Percentiles rank a stretch among this genome's conserved stretches.
These are phyloP conservation scores for Areca catechu DNA, from an alignment of 176 grass and related monocot species.

Conservation along the genomic window DNA sequence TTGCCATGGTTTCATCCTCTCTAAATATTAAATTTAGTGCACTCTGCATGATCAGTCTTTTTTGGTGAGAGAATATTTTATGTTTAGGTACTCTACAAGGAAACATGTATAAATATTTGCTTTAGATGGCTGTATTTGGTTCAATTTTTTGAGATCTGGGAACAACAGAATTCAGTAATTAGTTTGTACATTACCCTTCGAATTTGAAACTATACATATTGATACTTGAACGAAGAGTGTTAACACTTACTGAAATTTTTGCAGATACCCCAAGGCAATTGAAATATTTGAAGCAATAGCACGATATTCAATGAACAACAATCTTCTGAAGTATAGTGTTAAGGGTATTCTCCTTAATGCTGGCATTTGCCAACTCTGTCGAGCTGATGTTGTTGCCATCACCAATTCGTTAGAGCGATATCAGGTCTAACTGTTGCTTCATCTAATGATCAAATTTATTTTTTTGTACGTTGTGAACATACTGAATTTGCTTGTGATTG, in stretches of 20 bases:
- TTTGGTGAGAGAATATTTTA: no score
- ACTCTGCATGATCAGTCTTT: no score
- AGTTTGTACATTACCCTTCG: no score
- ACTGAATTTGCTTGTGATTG: not conserved
- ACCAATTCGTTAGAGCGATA: slow-evolving; percentile 85
- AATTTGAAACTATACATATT: no score
- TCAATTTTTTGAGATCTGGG: no score
- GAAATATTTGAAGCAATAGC: slow-evolving; percentile 91
- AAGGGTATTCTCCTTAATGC: slow-evolving; percentile 96
- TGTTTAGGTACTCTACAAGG: no score
- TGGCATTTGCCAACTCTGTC: slow-evolving; percentile 91
- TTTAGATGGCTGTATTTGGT: no score
- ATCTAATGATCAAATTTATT: slow-evolving; percentile 6
- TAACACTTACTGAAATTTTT: slow-evolving; percentile 20
- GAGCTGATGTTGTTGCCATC: slow-evolving; percentile 82
- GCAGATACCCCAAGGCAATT: slow-evolving; percentile 80
- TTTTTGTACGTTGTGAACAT: not conserved
- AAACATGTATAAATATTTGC: no score
- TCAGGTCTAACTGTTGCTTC: slow-evolving; percentile 48
- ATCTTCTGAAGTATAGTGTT: slow-evolving; percentile 92
- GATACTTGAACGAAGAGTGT: slow-evolving; percentile 1
- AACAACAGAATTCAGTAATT: no score
- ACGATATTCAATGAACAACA: slow-evolving; percentile 78
- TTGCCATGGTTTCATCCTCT: no score
- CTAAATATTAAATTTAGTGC: no score